phyloP scores from a whole-genome alignment of 805 yeast species.

The Spathaspora passalidarum region DNA sequence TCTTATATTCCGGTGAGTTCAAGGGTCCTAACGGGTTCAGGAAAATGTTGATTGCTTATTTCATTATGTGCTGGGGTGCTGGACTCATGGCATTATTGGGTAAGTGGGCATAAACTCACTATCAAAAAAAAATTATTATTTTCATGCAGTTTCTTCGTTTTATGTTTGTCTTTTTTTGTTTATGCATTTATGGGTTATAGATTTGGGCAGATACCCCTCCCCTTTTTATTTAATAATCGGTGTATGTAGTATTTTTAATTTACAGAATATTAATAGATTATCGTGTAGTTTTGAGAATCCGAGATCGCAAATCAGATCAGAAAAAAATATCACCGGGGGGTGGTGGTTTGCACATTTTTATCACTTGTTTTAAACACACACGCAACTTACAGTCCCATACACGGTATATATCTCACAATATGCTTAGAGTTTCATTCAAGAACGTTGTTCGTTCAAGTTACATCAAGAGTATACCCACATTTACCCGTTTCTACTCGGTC shows the following conservation, averaged over 20 bases:
- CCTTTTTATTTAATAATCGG: neutral
- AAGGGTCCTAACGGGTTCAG: constrained; percentile 55
- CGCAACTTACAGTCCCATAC: no score
- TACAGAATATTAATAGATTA: no score
- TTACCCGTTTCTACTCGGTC: constrained; percentile 9
- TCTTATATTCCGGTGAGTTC: constrained; percentile 59
- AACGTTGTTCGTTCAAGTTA: neutral
- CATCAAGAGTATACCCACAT: neutral
- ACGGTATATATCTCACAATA: no score
- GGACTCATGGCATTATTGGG: constrained; percentile 77
- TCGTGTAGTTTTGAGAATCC: neutral
- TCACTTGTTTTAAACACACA: neutral
- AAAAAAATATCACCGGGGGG: neutral
- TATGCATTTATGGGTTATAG: neutral
- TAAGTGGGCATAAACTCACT: constrained; percentile 40
- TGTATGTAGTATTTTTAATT: neutral
- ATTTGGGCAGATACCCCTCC: neutral
- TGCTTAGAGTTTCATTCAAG: neutral
- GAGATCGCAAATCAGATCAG: neutral
- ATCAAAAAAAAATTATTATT: no score
- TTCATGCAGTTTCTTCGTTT: neutral
- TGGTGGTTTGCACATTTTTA: neutral
- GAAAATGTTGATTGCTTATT: constrained; percentile 50
- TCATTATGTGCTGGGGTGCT: constrained; percentile 61
- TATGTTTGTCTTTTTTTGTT: neutral